These are phyloP conservation scores for Thoreauomyces humboldtii DNA, from an alignment of 192 early-diverging fungal species.

Conservation along the genomic window DNA sequence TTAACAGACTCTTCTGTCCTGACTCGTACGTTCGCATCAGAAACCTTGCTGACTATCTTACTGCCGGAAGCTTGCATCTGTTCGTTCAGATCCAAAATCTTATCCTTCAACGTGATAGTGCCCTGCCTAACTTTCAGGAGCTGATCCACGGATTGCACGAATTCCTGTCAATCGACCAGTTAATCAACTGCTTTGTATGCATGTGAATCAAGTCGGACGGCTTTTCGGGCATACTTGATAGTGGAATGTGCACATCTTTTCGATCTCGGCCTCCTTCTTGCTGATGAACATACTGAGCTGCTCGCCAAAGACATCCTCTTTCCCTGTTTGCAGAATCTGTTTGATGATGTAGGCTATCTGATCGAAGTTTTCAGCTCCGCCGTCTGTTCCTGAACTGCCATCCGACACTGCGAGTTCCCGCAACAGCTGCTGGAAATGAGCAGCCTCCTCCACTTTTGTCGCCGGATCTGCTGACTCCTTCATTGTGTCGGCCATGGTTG, in stretches of 20 bases:
- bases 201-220: not conserved
- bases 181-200: not conserved
- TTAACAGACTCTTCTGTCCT: not conserved
- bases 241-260: slow-evolving; percentile 93
- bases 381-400: not conserved
- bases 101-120: slow-evolving; percentile 78
- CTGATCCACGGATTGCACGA: slow-evolving; percentile 91
- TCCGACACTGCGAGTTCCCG: slow-evolving; percentile 42
- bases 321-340: slow-evolving; percentile 79
- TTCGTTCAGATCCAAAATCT: slow-evolving; percentile 80
- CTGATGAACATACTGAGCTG: slow-evolving; percentile 78
- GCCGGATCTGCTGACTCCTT: too few species aligned
- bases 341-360: slow-evolving; percentile 71
- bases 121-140: slow-evolving; percentile 91
- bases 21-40: not conserved
- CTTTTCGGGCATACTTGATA: slow-evolving; percentile 68
- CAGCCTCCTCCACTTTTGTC: slow-evolving; percentile 26
- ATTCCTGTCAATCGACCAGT: too few species aligned
- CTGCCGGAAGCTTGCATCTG: slow-evolving; percentile 81
- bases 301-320: slow-evolving; percentile 84
- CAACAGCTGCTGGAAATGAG: slow-evolving; percentile 44
- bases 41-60: slow-evolving; percentile 75
- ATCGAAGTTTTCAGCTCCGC: slow-evolving; percentile 45
- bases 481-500: too few species aligned
- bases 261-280: slow-evolving; percentile 93